Evolutionary conservation across 495 filamentous ascomycete species (phyloP), one percentile per base, ranked within the genome.

Genomic region (Penicillium macrosclerotiorum): DNA sequence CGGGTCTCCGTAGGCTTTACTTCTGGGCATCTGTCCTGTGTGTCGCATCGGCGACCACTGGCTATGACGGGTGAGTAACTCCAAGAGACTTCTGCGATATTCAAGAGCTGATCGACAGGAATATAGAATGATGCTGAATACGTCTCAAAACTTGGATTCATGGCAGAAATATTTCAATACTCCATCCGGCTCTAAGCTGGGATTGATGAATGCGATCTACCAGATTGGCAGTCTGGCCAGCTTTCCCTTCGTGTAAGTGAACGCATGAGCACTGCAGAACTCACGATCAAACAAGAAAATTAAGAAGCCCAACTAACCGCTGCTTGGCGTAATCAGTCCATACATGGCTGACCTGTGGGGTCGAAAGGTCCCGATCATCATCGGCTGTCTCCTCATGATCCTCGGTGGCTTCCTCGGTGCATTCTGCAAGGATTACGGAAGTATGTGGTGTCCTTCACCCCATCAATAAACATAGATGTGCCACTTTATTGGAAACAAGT

Each of bases 201-300:
- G 82, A 62, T 71, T 86, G 34, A 75, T 87, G 31, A 78, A 75
- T 41, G 76, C 80, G 19, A 75, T 84, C 58, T 83, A 84, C 68
- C 80, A 80, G 57, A 79, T 84, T 51, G 82, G 82, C 54, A 77
- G 73, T 57, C 71, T 86, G 42, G 66, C 63, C 42, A 79, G 80
- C 31, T 81, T 84, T 41, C 82, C 81, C 24, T 49, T 84, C 23
- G 80, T 83, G 77, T 81, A 67, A 63, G 76, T 47, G 3, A 1
- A n/a, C 6, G 4, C 13, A 41, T 30, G 11, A 27, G 3, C 5
- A 27, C n/a, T 2, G 8, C 16, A 17, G 16, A 19, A 12, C 37
- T 27, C 8, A 16, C 8, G n/a, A 8, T 12, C 8, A 37, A 5
- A n/a, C 1, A n/a, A n/a, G n/a, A n/a, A n/a, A n/a, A n/a, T n/a